phyloP scores from a whole-genome alignment of 116 monocot species.

The Zostera marina region DNA sequence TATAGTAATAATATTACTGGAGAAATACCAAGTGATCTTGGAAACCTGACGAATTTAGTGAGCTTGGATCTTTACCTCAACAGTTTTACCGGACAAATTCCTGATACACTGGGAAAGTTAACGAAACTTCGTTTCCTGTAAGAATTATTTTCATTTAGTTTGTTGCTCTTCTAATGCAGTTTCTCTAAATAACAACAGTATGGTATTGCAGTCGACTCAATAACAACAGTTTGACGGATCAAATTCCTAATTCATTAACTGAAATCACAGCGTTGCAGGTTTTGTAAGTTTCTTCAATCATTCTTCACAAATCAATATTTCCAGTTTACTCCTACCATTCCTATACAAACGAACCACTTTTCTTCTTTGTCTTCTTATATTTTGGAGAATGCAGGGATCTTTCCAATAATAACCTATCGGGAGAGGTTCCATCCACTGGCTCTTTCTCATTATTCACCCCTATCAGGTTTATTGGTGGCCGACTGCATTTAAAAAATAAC shows the following conservation, averaged over 20 bases:
- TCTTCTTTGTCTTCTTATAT: not conserved
- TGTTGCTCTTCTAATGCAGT: not conserved
- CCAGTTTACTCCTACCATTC: too few species aligned
- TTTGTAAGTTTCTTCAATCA: constrained; percentile 39
- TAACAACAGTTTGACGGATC: constrained; percentile 59
- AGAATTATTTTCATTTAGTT: not conserved
- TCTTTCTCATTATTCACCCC: constrained; percentile 85
- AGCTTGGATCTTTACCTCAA: constrained; percentile 63
- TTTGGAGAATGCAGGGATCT: constrained; percentile 40
- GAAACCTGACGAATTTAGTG: constrained; percentile 38
- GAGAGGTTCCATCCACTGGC: constrained; percentile 72
- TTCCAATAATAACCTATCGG: constrained; percentile 71
- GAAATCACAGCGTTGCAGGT: constrained; percentile 59
- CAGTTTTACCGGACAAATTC: constrained; percentile 37
- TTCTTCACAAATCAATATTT: not conserved
- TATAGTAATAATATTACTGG: constrained; percentile 51
- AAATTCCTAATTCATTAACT: constrained; percentile 65
- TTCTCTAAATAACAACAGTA: not conserved
- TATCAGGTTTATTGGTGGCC: constrained; percentile 31
- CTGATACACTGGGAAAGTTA: constrained; percentile 37
- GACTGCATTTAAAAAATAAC: too few species aligned
- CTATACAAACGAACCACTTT: not conserved
- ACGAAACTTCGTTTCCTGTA: constrained; percentile 51
- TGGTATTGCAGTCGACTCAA: constrained; percentile 56
- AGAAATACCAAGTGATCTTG: constrained; percentile 36